Percentiles rank a stretch among this genome's conserved stretches.
phyloP scores from a whole-genome alignment of 768 basidiomycete genomes.

The Naganishia onofrii region DNA sequence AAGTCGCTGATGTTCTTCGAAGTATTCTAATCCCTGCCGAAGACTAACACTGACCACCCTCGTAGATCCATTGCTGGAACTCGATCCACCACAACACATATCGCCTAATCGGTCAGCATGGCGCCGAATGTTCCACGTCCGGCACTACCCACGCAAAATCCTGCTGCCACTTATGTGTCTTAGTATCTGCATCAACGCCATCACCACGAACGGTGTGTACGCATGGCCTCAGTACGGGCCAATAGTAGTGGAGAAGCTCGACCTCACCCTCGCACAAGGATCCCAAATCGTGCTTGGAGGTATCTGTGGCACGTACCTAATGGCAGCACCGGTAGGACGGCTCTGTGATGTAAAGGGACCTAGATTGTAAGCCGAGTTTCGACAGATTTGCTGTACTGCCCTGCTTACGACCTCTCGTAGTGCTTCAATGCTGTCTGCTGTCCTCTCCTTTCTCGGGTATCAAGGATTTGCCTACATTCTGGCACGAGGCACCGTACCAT shows the following conservation, averaged over 20 bases:
- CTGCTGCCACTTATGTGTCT: constrained; percentile 41
- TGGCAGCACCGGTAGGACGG: constrained; percentile 49
- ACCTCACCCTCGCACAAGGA: too few species aligned
- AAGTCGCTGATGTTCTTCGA: neutral
- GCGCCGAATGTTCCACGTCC: constrained; percentile 20
- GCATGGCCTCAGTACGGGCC: constrained; percentile 52
- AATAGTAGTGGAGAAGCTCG: constrained; percentile 41
- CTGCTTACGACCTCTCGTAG: constrained; percentile 34
- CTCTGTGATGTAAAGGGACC: constrained; percentile 48
- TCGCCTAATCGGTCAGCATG: constrained; percentile 22
- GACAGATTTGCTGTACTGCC: neutral
- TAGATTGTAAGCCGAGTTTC: constrained; percentile 40
- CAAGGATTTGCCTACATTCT: constrained; percentile 44
- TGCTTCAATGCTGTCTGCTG: constrained; percentile 42
- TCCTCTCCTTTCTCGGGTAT: constrained; percentile 45
- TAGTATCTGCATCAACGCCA: constrained; percentile 40
- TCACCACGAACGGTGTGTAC: constrained; percentile 52
- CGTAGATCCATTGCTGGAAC: constrained; percentile 25
- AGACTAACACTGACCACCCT: neutral
- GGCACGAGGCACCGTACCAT: constrained; percentile 20
- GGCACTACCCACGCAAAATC: constrained; percentile 21
- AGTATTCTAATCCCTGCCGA: neutral
- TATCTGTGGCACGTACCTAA: constrained; percentile 48
- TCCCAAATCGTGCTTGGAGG: constrained; percentile 46
- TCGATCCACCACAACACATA: constrained; percentile 17